Conservation (phyloP, 1,284 basidiomycete species). For the Pisolithus thermaeus region DNA sequence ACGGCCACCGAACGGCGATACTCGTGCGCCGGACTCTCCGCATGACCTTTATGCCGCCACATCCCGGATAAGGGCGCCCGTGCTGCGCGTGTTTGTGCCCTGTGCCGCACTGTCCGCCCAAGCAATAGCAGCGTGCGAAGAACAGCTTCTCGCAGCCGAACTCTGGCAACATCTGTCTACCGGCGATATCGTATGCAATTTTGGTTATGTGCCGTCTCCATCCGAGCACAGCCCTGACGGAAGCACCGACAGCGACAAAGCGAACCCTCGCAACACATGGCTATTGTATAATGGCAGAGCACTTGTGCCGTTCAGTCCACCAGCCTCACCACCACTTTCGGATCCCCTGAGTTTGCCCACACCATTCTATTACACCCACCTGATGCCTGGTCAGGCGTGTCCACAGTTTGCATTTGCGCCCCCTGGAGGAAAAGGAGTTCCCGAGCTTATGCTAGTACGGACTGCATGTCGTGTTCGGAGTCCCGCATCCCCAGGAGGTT, state of each 20-base stretch:
- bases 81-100: constrained; percentile 70
- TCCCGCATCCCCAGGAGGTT: constrained; percentile 51
- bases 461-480: constrained; percentile 39
- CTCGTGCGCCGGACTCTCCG: constrained; percentile 31
- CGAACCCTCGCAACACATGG: constrained; percentile 41
- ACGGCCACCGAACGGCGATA: constrained; percentile 10
- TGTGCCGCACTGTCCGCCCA: constrained; percentile 49
- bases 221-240: constrained; percentile 24
- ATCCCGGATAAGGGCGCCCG: constrained; percentile 59
- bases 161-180: constrained; percentile 67
- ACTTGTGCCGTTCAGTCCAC: constrained; percentile 53
- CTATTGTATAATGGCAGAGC: constrained; percentile 59
- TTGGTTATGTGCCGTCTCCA: constrained; percentile 54
- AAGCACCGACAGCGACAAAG: constrained; percentile 21
- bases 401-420: constrained; percentile 37
- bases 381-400: constrained; percentile 46
- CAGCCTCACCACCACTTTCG: constrained; percentile 44
- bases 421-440: constrained; percentile 25
- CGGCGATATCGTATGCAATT: constrained; percentile 72
- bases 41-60: constrained; percentile 60
- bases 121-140: constrained; percentile 52
- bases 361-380: constrained; percentile 67
- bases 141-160: constrained; percentile 54
- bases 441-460: constrained; percentile 40
- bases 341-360: constrained; percentile 59